Evolutionary conservation across 257 asterid species (phyloP).

Genomic region (Solanum raphanifolium): DNA sequence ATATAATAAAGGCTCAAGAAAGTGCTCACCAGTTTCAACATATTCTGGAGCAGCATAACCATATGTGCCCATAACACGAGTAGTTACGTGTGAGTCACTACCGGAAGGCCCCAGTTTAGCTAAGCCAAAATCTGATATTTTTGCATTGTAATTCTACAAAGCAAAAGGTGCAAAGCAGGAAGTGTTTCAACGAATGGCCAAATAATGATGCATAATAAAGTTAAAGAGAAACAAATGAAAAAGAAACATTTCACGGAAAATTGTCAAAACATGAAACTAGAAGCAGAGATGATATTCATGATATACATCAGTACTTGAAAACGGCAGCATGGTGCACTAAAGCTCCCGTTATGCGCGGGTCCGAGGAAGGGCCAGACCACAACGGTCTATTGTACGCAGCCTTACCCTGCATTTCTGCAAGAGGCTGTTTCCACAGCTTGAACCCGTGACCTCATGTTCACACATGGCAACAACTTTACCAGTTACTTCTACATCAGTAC

Average conservation of each 20-base stretch:
- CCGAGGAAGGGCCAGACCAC: not conserved
- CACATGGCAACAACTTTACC: not conserved
- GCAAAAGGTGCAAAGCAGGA: not conserved
- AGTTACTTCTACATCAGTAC: not conserved
- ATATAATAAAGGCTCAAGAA: not conserved
- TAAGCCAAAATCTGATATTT: constrained; percentile 41
- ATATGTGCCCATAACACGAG: constrained; percentile 38
- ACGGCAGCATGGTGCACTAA: not conserved
- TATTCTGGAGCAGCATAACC: constrained; percentile 57
- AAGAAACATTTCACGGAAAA: not conserved
- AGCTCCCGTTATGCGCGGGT: not conserved
- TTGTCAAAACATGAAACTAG: not conserved
- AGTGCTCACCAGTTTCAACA: constrained; percentile 29
- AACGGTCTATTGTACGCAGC: not conserved
- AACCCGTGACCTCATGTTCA: not conserved
- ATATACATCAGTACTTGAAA: not conserved
- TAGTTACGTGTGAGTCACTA: constrained; percentile 39
- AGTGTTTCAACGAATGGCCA: not conserved
- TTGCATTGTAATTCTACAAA: constrained; percentile 37
- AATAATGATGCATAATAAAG: not conserved
- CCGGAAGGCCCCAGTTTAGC: constrained; percentile 38
- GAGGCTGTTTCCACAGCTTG: not conserved
- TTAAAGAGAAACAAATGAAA: not conserved
- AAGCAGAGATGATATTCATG: not conserved
- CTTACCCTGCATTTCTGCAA: not conserved